These are phyloP conservation scores for Bidens hawaiensis DNA, from an alignment of 140 eudicot species.

Conservation along the genomic window DNA sequence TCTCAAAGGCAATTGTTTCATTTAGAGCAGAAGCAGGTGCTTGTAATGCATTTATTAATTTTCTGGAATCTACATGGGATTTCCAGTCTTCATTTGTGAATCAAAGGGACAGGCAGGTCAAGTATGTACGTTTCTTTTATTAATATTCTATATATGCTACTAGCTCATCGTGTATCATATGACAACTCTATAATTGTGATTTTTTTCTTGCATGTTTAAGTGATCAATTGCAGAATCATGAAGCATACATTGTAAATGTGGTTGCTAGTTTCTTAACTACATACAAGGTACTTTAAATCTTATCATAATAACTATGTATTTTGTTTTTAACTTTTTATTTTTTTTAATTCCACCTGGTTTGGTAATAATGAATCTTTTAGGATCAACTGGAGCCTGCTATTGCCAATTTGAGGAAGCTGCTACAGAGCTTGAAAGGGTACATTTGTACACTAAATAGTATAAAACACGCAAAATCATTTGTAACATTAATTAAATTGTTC, in stretches of 20 bases:
- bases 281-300: constrained; percentile 47
- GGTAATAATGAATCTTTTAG: constrained; percentile 28
- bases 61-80: constrained; percentile 62
- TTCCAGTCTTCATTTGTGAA: constrained; percentile 41
- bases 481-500: neutral
- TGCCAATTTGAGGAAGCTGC: constrained; percentile 29
- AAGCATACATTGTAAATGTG: constrained; percentile 51
- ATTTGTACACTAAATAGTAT: neutral
- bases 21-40: constrained; percentile 66
- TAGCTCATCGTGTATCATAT: neutral
- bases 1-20: constrained; percentile 47
- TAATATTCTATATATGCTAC: neutral
- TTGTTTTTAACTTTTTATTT: neutral
- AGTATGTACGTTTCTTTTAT: constrained; percentile 36
- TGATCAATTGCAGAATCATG: constrained; percentile 67
- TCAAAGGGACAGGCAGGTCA: constrained; percentile 57
- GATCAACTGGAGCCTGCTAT: constrained; percentile 55
- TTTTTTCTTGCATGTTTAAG: constrained; percentile 30
- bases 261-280: constrained; percentile 44
- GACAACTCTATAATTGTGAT: neutral
- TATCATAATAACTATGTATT: neutral
- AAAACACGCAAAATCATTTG: neutral
- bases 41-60: constrained; percentile 54
- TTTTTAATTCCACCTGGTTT: constrained; percentile 9
- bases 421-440: constrained; percentile 54